Base-by-base conservation (phyloP, 441 rosid species). In the Populus hybrid region DNA sequence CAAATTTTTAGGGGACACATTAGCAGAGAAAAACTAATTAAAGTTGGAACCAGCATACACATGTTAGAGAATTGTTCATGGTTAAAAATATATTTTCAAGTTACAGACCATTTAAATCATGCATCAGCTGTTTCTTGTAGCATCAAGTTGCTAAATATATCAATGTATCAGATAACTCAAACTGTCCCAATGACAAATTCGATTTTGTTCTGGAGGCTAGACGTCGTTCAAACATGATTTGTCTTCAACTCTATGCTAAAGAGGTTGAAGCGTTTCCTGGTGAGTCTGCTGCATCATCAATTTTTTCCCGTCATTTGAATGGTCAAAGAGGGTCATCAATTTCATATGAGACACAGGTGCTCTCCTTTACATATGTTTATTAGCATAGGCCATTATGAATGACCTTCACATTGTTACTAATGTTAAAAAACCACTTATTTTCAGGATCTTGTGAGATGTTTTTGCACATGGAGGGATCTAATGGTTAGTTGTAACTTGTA, bases 401-500 rank as follows among this genome's bases (percentile, higher is more conserved):
- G 42, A 64, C 74, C 36, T 77, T 79, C 11, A 31, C 63, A 12
- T 67, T 65, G 16, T n/a, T 79, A 38, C 70, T 84, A 59, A 84
- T 73, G n/a, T 61, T 73, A 10, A 33, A 64, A 72, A 68, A 21
- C 72, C 64, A 72, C 31, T 72, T 83, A 83, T 86, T 85, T 87
- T 84, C 95, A 95, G 90, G 93, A 90, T 85, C 84, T 88, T 76
- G 93, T 95, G 73, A 89, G 95, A 81, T 83, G 90, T 76, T 69
- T 95, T 70, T 95, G 98, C 81, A 85, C 91, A 68, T 94, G 99
- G 99, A 90, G 99, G 84, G 99, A 95, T 77, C 77, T 94, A 78
- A 95, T 94, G 97, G 98, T 92, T 64, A 87, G 95, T 86, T 64
- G 64, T 72, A 33, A 67, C 53, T 74, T 68, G 53, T 12, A 45